A percentile compares a stretch with the other conserved stretches of the same genome.
These are phyloP conservation scores for Coemansia nantahalensis DNA, from an alignment of 192 early-diverging fungal genomes.

Conservation along the genomic window DNA sequence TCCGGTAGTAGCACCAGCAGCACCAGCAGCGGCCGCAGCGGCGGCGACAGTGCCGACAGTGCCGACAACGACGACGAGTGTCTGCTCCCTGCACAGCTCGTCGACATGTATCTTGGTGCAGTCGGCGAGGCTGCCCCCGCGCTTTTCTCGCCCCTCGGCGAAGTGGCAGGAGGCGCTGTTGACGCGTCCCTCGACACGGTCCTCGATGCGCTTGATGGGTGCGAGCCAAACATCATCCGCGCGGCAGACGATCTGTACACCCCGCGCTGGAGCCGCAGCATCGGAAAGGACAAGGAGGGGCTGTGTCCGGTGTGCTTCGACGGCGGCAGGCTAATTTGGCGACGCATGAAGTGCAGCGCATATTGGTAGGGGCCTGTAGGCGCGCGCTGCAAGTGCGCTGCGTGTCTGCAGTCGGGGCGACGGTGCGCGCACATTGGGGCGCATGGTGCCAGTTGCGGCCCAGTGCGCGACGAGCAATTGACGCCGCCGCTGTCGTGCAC, in stretches of 20 bases:
- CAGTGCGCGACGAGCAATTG: constrained; percentile 18
- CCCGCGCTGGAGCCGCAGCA: constrained; percentile 53
- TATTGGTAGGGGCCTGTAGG: constrained; percentile 47
- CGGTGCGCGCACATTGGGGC: no score
- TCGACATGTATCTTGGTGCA: constrained; percentile 1
- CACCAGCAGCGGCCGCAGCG: no score
- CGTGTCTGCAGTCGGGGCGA: not conserved
- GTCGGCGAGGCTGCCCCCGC: not conserved
- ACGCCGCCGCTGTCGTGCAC: no score
- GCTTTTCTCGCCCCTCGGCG: no score
- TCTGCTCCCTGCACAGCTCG: constrained; percentile 1
- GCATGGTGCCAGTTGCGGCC: no score
- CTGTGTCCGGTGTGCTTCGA: constrained; percentile 50
- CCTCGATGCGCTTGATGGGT: constrained; percentile 2
- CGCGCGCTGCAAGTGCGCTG: not conserved
- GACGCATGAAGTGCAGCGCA: constrained; percentile 55
- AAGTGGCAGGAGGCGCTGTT: no score
- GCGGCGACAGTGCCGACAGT: no score
- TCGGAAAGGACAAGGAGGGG: constrained; percentile 50
- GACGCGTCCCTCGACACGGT: no score
- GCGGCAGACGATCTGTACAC: constrained; percentile 50
- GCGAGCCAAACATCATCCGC: constrained; percentile 39
- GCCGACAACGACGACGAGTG: not conserved
- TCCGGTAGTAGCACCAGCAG: no score
- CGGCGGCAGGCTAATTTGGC: constrained; percentile 34